These are phyloP conservation scores for Endocladia muricata DNA, from an alignment of 31 red algal genomes.

Conservation along the genomic window DNA sequence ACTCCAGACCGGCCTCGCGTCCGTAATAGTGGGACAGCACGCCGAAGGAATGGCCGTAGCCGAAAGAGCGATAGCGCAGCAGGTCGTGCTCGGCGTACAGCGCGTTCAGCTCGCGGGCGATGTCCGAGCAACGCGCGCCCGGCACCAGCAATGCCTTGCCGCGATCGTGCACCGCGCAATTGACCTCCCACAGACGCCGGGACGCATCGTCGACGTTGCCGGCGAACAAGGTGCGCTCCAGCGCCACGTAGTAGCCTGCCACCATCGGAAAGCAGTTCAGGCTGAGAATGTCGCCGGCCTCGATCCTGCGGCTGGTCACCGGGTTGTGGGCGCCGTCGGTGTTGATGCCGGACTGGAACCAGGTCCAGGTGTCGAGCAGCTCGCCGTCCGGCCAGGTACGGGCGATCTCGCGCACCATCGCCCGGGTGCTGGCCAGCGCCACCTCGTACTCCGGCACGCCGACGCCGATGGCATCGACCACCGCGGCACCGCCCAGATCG, in stretches of 20 bases:
- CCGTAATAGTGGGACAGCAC: not conserved
- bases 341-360: not conserved
- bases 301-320: not conserved
- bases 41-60: conserved; percentile 1
- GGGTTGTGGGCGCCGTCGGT: not conserved
- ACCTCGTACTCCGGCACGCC: not conserved
- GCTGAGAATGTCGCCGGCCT: not conserved
- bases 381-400: not conserved
- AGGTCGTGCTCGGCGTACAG: not conserved
- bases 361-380: not conserved
- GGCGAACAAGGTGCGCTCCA: not conserved
- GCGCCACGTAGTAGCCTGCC: not conserved
- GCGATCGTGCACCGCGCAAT: not conserved
- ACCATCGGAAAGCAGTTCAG: not conserved
- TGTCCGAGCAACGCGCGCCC: not conserved
- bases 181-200: not conserved
- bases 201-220: not conserved
- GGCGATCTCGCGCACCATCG: not conserved
- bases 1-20: not conserved
- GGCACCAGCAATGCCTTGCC: not conserved
- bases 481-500: not conserved
- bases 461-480: not conserved
- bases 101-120: not conserved
- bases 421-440: not conserved
- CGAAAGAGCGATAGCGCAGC: not conserved